Base-by-base conservation (phyloP, 108 stramenopile species). In the Nannochloropsis gaditana region DNA sequence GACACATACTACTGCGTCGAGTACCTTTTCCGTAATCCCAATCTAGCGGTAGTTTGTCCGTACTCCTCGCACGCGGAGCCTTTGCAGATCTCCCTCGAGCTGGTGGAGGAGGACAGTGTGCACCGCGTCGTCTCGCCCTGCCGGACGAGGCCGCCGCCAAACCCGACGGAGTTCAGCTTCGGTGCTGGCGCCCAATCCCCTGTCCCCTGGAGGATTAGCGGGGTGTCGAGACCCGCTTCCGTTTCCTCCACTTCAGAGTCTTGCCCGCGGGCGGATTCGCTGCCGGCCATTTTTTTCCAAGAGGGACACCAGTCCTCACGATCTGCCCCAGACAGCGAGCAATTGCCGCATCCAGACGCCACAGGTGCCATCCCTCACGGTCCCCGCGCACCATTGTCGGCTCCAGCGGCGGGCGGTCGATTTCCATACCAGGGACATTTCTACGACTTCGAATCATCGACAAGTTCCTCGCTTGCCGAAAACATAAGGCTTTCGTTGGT, bases 1-100 rank as follows among this genome's bases (percentile, higher is more conserved):
- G 82, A 82, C 45, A 82, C 82, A 19, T 82, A 82, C 9, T 82
- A 82, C 45, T 45, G 43, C 9, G 21, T 82, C 45, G 82, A 82
- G 21, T 45, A 45, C 4, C 82, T 82, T 9, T 21, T 82, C 43
- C 44, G 43, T 19, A 82, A 82, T 21, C 43, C 43, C 5, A 21
- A 82, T 5, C 45, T 82, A 45, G 82, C 21, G 19, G 82, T 82
- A 15, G 44, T 82, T 45, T 45, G 44, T 9, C 82, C 82, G 15
- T 45, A 45, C 21, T 43, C 82, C 3, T 9, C 44, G 19, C 44
- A 82, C 43, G 82, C 82, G 21, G 82, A 82, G 44, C 82, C 82
- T 19, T 21, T 82, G 19, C 19, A 82, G 19, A 82, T 82, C 15
- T 45, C 45, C 45, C 44, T 82, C 19, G 82, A 82, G 43, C 43